These are phyloP conservation scores for Knufia petricola DNA, from an alignment of 2,329 filamentous ascomycete genomes.

Conservation along the genomic window DNA sequence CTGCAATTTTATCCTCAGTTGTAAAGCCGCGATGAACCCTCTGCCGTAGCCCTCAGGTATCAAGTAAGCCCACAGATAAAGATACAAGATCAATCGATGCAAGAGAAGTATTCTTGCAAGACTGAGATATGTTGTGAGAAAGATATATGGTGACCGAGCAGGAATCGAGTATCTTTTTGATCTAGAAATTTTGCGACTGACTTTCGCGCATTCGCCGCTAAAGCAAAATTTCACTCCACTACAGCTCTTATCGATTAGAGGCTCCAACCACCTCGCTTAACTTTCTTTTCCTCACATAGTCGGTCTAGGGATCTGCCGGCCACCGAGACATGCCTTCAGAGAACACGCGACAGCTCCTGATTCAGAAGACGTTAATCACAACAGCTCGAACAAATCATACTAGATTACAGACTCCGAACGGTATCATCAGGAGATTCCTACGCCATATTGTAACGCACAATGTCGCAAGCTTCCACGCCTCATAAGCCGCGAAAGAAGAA, in stretches of 20 bases:
- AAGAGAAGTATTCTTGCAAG: conserved; percentile 12
- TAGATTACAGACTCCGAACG: no score
- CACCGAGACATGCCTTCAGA: no score
- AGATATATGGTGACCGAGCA: background rate
- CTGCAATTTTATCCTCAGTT: conserved; percentile 4
- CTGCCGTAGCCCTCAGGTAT: conserved; percentile 30
- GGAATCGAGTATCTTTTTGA: conserved; percentile 1
- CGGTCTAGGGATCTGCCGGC: no score
- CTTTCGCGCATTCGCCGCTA: background rate
- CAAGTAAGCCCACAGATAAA: conserved; percentile 35
- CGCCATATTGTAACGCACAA: background rate
- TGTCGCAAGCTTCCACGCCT: conserved; percentile 18
- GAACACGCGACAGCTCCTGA: no score
- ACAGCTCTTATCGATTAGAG: background rate
- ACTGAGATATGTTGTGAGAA: conserved; percentile 6
- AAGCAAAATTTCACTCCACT: background rate
- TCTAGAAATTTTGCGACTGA: conserved; percentile 4
- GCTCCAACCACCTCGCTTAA: background rate
- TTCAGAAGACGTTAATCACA: no score
- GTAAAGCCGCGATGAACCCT: conserved; percentile 6
- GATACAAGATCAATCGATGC: conserved; percentile 17
- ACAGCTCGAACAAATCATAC: no score
- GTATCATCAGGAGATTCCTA: no score
- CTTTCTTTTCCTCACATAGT: no score
- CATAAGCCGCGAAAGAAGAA: conserved; percentile 39